These are phyloP conservation scores for Penicillium rolfsii DNA, from an alignment of 2,329 filamentous ascomycete genomes.

Conservation along the genomic window DNA sequence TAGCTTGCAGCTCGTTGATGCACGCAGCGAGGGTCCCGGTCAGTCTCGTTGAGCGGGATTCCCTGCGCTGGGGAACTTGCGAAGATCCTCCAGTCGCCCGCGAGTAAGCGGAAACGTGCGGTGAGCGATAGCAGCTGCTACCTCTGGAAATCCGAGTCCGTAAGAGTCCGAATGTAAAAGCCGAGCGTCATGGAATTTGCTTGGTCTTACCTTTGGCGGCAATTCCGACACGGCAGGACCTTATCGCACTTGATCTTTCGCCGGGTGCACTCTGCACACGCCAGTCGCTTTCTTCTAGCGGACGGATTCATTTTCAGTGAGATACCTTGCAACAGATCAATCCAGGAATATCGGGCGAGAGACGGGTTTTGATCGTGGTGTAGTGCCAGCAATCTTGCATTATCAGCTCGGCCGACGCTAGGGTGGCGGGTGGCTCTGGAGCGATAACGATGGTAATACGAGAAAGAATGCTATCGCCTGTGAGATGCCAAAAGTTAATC, in stretches of 20 bases:
- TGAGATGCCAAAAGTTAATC: neutral
- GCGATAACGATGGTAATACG: neutral
- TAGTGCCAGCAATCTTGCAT: conserved; percentile 1
- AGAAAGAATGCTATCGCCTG: neutral
- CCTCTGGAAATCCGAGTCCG: neutral
- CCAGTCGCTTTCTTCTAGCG: neutral
- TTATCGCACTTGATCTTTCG: conserved; percentile 12
- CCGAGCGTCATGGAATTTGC: neutral
- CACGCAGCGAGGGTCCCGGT: neutral
- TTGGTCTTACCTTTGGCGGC: conserved; percentile 7
- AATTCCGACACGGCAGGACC: conserved; percentile 8
- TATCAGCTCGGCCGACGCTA: conserved; percentile 7
- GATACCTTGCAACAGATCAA: neutral
- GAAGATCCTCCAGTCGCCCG: neutral
- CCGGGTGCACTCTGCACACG: conserved; percentile 1
- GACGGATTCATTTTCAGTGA: neutral
- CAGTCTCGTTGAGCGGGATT: neutral
- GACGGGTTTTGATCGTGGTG: neutral
- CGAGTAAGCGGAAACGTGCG: neutral
- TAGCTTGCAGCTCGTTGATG: neutral
- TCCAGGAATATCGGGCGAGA: neutral
- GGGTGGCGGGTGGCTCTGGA: neutral
- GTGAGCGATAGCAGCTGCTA: neutral
- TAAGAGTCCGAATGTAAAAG: neutral
- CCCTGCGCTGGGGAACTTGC: neutral